Percentiles rank a stretch among this genome's conserved stretches.
Conservation (phyloP, 106 monocot genomes). For the Narthecium ossifragum region DNA sequence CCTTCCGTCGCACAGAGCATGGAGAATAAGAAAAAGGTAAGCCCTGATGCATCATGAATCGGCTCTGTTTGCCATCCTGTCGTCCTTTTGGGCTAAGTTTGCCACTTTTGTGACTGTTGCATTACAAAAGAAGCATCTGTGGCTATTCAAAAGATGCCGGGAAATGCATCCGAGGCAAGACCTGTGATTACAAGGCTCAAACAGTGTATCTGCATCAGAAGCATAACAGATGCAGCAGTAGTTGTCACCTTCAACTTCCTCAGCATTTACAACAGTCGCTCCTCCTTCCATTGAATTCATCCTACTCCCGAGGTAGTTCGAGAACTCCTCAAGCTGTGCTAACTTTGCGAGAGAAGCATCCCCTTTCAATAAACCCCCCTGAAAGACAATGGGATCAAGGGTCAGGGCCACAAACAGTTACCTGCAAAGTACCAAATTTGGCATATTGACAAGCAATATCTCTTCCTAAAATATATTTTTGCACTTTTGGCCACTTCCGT, state of each 20-base stretch:
- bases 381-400: conserved; percentile 5
- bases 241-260: conserved; percentile 31
- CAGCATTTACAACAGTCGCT: not conserved
- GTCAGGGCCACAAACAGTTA: not conserved
- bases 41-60: not conserved
- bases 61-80: not conserved
- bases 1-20: not conserved
- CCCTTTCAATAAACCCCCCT: conserved; percentile 65
- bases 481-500: too few relatives aligned
- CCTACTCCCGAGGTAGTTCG: conserved; percentile 40
- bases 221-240: conserved; percentile 91
- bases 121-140: conserved; percentile 97
- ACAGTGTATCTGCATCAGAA: conserved; percentile 49
- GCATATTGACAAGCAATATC: too few relatives aligned
- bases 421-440: too few relatives aligned
- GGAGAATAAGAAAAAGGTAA: not conserved
- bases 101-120: conserved; percentile 59
- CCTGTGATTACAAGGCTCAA: conserved; percentile 81
- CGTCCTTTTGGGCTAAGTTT: too few relatives aligned
- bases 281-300: conserved; percentile 18
- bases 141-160: conserved; percentile 81
- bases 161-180: conserved; percentile 93
- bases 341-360: conserved; percentile 60
- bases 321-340: conserved; percentile 65
- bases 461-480: too few relatives aligned